A percentile compares a stretch with the other conserved stretches of the same genome.
Conservation (phyloP, 2,329 filamentous ascomycete genomes). For the Rhinocladiella similis region DNA sequence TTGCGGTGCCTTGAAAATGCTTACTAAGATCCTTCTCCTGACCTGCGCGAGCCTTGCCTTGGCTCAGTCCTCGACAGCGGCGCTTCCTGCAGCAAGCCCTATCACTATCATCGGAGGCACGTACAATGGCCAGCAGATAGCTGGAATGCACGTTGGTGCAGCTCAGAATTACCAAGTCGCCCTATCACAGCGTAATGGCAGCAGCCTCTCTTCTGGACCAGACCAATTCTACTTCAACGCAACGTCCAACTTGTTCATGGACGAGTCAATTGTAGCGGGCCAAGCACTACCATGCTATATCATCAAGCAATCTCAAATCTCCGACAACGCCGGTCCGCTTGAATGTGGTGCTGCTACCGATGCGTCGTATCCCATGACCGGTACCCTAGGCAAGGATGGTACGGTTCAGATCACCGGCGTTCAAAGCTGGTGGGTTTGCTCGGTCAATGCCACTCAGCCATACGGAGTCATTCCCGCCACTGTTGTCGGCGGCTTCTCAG, state of each 20-base stretch:
- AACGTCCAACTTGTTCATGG: conserved; percentile 2
- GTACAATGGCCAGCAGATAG: background rate
- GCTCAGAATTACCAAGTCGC: conserved; percentile 4
- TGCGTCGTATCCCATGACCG: background rate
- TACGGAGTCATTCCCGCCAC: conserved; percentile 2
- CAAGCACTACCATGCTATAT: background rate
- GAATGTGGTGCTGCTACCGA: conserved; percentile 1
- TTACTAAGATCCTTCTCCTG: background rate
- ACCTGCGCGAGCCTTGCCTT: background rate
- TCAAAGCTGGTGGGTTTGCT: conserved; percentile 6
- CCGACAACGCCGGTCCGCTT: background rate
- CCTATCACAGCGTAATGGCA: background rate
- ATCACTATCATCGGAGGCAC: conserved; percentile 2
- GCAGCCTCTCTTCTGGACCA: background rate
- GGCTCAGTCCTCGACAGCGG: background rate
- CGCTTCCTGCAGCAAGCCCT: background rate
- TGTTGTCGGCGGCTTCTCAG: conserved; percentile 3
- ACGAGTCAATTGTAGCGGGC: background rate
- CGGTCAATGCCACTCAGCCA: conserved; percentile 1
- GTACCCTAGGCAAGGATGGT: background rate
- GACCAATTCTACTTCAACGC: background rate
- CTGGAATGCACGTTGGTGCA: conserved; percentile 1
- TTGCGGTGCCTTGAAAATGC: too few relatives aligned
- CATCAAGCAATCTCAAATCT: background rate
- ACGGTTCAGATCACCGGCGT: background rate